Evolutionary conservation across 495 filamentous ascomycete species (phyloP).

Genomic region (Astrothelium macrocarpum): DNA sequence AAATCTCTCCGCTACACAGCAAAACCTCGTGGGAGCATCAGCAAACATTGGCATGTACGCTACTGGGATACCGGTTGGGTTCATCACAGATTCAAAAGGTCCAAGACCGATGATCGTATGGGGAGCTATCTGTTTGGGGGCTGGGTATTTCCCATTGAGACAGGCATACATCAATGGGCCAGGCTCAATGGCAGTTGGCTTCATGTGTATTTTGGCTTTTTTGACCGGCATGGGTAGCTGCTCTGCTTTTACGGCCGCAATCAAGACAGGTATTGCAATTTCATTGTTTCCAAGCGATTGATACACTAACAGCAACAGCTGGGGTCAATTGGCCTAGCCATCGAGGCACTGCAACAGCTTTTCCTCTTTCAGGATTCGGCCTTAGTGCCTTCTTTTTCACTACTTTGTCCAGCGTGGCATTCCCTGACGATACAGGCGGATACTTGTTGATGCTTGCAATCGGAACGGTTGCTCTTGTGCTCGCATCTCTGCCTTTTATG

Average conservation of each 20-base stretch:
- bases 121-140: slow-evolving; percentile 46
- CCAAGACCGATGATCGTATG: slow-evolving; percentile 66
- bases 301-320: slow-evolving; percentile 45
- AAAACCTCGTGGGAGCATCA: slow-evolving; percentile 82
- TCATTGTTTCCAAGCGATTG: slow-evolving; percentile 24
- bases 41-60: slow-evolving; percentile 96
- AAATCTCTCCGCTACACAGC: slow-evolving; percentile 78
- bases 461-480: slow-evolving; percentile 67
- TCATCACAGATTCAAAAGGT: slow-evolving; percentile 76
- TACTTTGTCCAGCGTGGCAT: slow-evolving; percentile 60
- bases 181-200: slow-evolving; percentile 52
- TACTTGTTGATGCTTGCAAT: slow-evolving; percentile 72
- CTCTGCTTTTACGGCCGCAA: slow-evolving; percentile 71
- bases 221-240: slow-evolving; percentile 82
- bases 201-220: slow-evolving; percentile 72
- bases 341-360: slow-evolving; percentile 86
- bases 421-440: slow-evolving; percentile 70
- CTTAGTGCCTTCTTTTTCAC: slow-evolving; percentile 96
- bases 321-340: slow-evolving; percentile 88
- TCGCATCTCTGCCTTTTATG: slow-evolving; percentile 54
- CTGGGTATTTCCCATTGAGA: slow-evolving; percentile 19
- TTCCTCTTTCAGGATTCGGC: slow-evolving; percentile 86
- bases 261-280: slow-evolving; percentile 52
- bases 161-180: slow-evolving; percentile 44
- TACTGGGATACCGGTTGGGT: slow-evolving; percentile 78